phyloP scores from a whole-genome alignment of 2,329 filamentous ascomycete genomes.

The Hymenoscyphus salicellus region DNA sequence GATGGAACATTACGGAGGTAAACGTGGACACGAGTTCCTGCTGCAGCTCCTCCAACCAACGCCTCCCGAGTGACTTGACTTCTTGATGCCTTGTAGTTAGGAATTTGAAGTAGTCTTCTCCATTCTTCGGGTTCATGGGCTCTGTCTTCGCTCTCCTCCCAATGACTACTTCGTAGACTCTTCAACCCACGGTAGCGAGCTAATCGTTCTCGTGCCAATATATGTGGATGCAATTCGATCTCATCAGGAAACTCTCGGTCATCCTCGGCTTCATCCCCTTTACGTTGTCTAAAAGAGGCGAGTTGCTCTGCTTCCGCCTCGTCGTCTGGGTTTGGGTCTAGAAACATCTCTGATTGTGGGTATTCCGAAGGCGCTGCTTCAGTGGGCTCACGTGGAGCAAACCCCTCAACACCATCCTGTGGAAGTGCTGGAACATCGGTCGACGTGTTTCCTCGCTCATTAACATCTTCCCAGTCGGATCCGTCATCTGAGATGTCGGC shows the following conservation, averaged over 20 bases:
- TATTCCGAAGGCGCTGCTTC: constrained; percentile 85
- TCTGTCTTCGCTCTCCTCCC: constrained; percentile 85
- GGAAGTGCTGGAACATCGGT: constrained; percentile 59
- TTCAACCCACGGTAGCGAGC: constrained; percentile 88
- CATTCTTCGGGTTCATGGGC: constrained; percentile 88
- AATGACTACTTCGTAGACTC: constrained; percentile 80
- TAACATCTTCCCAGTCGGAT: constrained; percentile 73
- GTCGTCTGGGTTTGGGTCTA: constrained; percentile 72
- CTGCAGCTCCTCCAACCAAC: constrained; percentile 78
- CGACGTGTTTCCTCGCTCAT: constrained; percentile 58
- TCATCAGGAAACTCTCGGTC: constrained; percentile 97
- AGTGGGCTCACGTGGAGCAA: constrained; percentile 64
- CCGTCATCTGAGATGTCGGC: constrained; percentile 73
- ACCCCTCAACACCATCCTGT: constrained; percentile 77
- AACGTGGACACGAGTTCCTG: constrained; percentile 80
- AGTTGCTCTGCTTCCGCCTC: constrained; percentile 76
- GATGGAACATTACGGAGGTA: constrained; percentile 63
- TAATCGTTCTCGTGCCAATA: constrained; percentile 80
- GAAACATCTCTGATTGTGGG: constrained; percentile 87
- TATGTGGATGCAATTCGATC: constrained; percentile 87
- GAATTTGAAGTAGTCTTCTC: constrained; percentile 77
- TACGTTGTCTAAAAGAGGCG: constrained; percentile 74
- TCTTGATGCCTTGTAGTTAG: constrained; percentile 84
- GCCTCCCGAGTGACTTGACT: constrained; percentile 76
- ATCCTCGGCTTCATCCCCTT: constrained; percentile 77